Evolutionary conservation across 148 eudicot species (phyloP).

Genomic region (Suaeda aralocaspica): DNA sequence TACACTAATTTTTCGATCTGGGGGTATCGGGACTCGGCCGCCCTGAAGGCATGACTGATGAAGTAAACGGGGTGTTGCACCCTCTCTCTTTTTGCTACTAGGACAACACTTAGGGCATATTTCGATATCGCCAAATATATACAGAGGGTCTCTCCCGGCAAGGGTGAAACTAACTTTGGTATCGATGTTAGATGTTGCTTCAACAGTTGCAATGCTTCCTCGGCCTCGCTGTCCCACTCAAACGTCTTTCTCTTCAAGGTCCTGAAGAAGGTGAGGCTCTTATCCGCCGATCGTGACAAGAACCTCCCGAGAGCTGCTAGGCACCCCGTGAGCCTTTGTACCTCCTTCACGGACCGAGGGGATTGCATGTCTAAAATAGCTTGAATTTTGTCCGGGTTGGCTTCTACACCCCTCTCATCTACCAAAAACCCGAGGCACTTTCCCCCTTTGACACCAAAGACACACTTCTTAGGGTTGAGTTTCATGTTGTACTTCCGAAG

Average conservation of each 20-base stretch:
- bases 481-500: no score
- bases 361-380: no score
- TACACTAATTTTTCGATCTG: not conserved
- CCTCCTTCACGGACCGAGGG: no score
- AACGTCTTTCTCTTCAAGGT: not conserved
- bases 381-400: no score
- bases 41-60: not conserved
- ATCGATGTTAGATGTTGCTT: not conserved
- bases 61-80: not conserved
- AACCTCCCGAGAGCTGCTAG: no score
- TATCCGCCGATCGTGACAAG: no score
- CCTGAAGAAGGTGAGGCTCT: no score
- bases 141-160: not conserved
- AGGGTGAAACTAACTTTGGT: not conserved
- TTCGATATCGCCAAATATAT: not conserved
- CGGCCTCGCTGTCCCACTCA: not conserved
- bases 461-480: no score
- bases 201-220: not conserved
- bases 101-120: not conserved
- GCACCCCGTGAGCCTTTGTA: no score
- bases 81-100: not conserved
- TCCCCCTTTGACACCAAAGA: no score
- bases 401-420: no score
- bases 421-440: no score
- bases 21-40: not conserved